phyloP scores from a whole-genome alignment of 495 filamentous ascomycete genomes.

The Glutinoglossum americanum region DNA sequence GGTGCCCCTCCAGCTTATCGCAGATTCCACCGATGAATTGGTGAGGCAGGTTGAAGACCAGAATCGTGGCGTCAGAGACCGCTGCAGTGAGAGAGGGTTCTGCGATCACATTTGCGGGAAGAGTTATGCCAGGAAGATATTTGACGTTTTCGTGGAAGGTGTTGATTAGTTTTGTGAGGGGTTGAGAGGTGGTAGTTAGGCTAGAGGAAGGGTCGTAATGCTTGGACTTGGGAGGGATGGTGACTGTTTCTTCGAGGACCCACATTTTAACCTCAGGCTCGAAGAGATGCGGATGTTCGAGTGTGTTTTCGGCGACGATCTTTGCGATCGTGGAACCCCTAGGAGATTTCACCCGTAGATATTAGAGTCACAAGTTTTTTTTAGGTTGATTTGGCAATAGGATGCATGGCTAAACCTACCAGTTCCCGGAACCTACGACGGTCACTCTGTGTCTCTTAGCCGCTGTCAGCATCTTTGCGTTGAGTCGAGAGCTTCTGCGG shows the following conservation, averaged over 20 bases:
- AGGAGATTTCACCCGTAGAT: not conserved
- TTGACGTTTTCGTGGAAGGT: conserved; percentile 87
- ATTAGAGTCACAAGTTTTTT: too few relatives aligned
- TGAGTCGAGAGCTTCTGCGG: not conserved
- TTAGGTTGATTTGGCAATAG: too few relatives aligned
- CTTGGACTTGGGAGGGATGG: conserved; percentile 12
- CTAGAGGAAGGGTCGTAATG: conserved; percentile 27
- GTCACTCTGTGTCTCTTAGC: conserved; percentile 60
- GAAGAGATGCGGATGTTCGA: conserved; percentile 54
- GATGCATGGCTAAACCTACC: conserved; percentile 41
- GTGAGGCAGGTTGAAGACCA: conserved; percentile 95
- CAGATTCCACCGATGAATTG: conserved; percentile 89
- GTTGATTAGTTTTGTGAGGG: conserved; percentile 84
- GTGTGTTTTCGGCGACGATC: conserved; percentile 82
- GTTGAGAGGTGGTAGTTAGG: conserved; percentile 41
- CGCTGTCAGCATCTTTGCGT: conserved; percentile 10
- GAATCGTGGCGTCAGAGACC: conserved; percentile 60
- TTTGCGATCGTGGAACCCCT: conserved; percentile 95
- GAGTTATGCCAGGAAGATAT: conserved; percentile 66
- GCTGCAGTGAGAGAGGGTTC: conserved; percentile 71
- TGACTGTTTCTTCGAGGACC: conserved; percentile 16
- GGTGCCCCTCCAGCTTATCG: conserved; percentile 64
- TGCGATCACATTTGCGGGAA: conserved; percentile 75
- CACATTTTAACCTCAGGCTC: conserved; percentile 71
- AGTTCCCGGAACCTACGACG: conserved; percentile 90